Evolutionary conservation across 2,329 filamentous ascomycete genomes (phyloP), one percentile per base, ranked within the genome.

Genomic region (Beauveria varroae): DNA sequence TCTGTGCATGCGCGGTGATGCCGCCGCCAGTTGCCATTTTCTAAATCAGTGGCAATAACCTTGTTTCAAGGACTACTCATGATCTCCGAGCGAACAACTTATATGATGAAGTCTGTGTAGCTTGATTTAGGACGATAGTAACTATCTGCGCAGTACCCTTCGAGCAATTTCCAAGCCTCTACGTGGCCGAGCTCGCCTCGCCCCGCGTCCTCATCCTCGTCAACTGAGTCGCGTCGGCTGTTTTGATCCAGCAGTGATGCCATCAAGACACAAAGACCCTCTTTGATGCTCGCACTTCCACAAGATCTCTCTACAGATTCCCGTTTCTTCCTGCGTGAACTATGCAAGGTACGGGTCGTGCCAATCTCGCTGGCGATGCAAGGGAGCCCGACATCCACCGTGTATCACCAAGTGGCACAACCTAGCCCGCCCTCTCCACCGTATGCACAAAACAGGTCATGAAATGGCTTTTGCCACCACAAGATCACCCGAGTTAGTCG

Each of bases 161-260:
- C 7, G n/a, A 14, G 6, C 24, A 49, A 6, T 49, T 28, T 7
- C 10, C 24, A 28, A 28, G 5, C 12, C 22, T 47, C 10, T 47
- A 16, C 24, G 24, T 14, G 20, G 10, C 20, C 44, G 3, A 16
- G 20, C 44, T 24, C 16, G 20, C 12, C 49, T 30, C 10, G 20
- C 18, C 43, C 20, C 26, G 26, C 8, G 18, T 16, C 26, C 18
- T 50, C 12, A 10, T 12, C 16, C 18, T 50, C 12, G 18, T 12
- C 16, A 18, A 59, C 20, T 41, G 24, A 60, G n/a, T 47, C 57
- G 40, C 57, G 57, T 40, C 18, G 28, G 14, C 40, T 60, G 40
- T 53, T 60, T 60, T 53, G 57, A 60, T 60, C 53, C 57, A 47
- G 57, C 28, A 53, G 57, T 60, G 57, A 53, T 50, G 40, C 40